Evolutionary conservation across 352 stramenopile genomes (phyloP).

Genomic region (Pythium diclinum): DNA sequence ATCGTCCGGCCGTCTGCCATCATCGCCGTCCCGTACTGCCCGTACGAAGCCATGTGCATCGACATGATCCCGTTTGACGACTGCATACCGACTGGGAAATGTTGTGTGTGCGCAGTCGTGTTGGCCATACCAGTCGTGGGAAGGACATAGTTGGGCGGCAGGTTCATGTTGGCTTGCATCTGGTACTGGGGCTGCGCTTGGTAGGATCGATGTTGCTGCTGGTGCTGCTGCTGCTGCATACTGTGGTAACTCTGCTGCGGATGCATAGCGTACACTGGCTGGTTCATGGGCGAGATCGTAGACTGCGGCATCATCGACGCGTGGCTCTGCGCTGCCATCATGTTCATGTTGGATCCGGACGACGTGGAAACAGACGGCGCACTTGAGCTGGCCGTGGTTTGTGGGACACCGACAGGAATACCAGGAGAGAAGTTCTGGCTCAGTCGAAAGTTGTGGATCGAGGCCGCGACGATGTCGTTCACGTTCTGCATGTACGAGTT

Average conservation of each 20-base stretch:
- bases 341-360: constrained; percentile 12
- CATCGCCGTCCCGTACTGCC: constrained; percentile 14
- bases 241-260: constrained; percentile 41
- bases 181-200: constrained; percentile 39
- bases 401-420: constrained; percentile 19
- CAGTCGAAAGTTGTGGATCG: constrained; percentile 76
- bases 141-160: constrained; percentile 54
- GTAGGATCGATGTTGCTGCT: constrained; percentile 30
- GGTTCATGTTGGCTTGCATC: constrained; percentile 41
- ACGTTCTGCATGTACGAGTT: constrained; percentile 51
- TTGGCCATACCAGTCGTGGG: constrained; percentile 20
- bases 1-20: constrained; percentile 13
- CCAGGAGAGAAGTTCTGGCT: constrained; percentile 56
- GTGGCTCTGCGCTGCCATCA: constrained; percentile 14
- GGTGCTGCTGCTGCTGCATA: constrained; percentile 27
- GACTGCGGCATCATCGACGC: constrained; percentile 26
- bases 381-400: constrained; percentile 17
- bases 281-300: constrained; percentile 39
- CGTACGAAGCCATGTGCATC: constrained; percentile 22
- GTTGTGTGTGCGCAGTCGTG: background rate
- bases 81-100: constrained; percentile 19
- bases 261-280: constrained; percentile 43
- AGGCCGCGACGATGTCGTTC: constrained; percentile 63
- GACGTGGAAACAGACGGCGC: constrained; percentile 14
- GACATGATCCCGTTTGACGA: constrained; percentile 13